A percentile compares a stretch with the other conserved stretches of the same genome.
Conservation (phyloP, 345 rosid genomes). For the Salix brachista region DNA sequence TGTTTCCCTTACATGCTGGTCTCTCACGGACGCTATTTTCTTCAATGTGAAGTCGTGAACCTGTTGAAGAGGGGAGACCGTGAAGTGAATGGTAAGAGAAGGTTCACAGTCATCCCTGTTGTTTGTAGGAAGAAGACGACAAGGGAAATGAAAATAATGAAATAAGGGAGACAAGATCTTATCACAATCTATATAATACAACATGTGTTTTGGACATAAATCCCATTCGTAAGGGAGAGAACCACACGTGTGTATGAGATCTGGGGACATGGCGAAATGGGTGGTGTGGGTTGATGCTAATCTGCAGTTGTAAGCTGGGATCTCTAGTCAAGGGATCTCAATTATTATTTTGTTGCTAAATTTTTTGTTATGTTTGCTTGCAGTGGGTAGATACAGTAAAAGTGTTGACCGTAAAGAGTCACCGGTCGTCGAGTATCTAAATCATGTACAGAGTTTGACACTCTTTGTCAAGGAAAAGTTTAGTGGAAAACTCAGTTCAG, state of each 20-base stretch:
- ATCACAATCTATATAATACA: constrained; percentile 7
- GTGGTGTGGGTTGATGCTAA: neutral
- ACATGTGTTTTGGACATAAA: no score
- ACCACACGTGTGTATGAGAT: constrained; percentile 17
- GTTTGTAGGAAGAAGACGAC: neutral
- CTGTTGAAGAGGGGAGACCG: neutral
- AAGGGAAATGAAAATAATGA: neutral
- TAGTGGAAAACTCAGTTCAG: neutral
- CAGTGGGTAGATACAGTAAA: neutral
- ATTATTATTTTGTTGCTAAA: neutral
- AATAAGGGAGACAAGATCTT: constrained; percentile 26
- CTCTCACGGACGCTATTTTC: neutral
- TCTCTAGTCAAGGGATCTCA: no score
- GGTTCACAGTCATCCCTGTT: neutral
- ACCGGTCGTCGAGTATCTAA: neutral
- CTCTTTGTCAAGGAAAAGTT: neutral
- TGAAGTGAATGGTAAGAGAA: neutral
- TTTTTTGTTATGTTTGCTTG: neutral
- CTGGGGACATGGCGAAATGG: constrained; percentile 21
- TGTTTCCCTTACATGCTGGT: neutral
- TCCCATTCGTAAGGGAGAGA: neutral
- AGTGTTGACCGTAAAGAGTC: neutral
- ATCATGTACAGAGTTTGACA: neutral
- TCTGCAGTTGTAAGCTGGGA: neutral
- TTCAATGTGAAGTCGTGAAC: neutral